Base-by-base conservation (phyloP, 371 early-diverging fungal species). In the Mucor sp. region DNA sequence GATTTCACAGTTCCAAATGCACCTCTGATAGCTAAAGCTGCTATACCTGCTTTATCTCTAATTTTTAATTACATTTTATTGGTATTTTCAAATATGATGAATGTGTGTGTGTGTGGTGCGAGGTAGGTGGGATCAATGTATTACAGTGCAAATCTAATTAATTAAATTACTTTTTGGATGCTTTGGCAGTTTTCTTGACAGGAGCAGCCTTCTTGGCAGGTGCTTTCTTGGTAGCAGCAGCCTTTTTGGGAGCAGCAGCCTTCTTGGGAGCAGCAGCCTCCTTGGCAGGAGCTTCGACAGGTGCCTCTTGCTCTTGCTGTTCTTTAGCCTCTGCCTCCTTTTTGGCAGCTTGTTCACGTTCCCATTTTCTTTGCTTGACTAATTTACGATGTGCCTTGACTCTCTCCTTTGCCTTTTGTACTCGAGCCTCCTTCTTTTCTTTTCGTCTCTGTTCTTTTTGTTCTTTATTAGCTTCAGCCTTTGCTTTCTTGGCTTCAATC, bases 321-420 rank as follows among this genome's bases (percentile, higher is more conserved):
- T 6, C n/a, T 14, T 12, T 19, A n/a, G 60, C 60, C 21, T 53
- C 63, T 14, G 57, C 58, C 15, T 25, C 55, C 21, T 57, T 41
- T 44, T 67, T 62, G 14, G 64, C 50, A 6, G 58, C 53, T n/a
- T 60, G 58, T 35, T 65, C 62, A 27, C 66, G 61, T n/a, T 65
- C 70, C 65, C 64, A 65, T 33, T 65, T 69, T 47, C 60, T 69
- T 62, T 57, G 39, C 33, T 65, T 65, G 9, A 62, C 35, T 37
- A 65, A 33, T 65, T 65, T 60, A 60, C 65, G 69, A 47, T 56
- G 69, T 19, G 63, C 69, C 50, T 70, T 70, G 27, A 27, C 25
- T 47, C 61, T 70, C 33, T 65, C 62, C 44, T 70, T 70, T 23
- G 50, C 48, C 58, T 39, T 62, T 35, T 35, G 17, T 3, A 56